A percentile compares a stretch with the other conserved stretches of the same genome.
Conservation (phyloP, 208 protist species). For the Endotrypanum monterogeii region DNA sequence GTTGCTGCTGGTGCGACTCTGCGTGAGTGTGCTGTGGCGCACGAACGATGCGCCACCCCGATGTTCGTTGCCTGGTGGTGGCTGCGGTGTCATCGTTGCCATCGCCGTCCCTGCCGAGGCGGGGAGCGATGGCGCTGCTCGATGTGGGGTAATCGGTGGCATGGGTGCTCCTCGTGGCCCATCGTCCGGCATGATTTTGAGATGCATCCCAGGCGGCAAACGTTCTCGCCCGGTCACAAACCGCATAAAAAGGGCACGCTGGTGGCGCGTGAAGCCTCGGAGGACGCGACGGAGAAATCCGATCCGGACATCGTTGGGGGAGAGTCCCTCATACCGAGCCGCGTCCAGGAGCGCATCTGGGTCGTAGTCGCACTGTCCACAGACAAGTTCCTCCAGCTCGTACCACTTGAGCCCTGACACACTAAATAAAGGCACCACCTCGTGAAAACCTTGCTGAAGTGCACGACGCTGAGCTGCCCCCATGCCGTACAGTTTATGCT, state of each 20-base stretch:
- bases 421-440: constrained; percentile 75
- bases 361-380: constrained; percentile 91
- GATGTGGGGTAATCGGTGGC: constrained; percentile 14
- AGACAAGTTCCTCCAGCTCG: constrained; percentile 91
- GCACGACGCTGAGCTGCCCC: constrained; percentile 56
- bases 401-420: constrained; percentile 86
- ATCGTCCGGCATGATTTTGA: constrained; percentile 83
- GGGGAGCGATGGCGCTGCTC: neutral
- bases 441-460: constrained; percentile 83
- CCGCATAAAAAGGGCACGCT: constrained; percentile 88
- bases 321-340: constrained; percentile 81
- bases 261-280: constrained; percentile 71
- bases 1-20: constrained; percentile 10
- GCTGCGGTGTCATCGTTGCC: constrained; percentile 24
- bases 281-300: constrained; percentile 83
- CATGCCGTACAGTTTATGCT: constrained; percentile 60
- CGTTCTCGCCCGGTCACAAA: constrained; percentile 93
- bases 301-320: constrained; percentile 56
- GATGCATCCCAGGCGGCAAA: constrained; percentile 70
- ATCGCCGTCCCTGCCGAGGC: neutral
- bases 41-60: constrained; percentile 10
- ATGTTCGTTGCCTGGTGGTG: constrained; percentile 16
- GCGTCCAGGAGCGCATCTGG: constrained; percentile 79
- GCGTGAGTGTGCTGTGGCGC: constrained; percentile 19
- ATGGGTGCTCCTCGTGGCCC: constrained; percentile 1